phyloP scores from a whole-genome alignment of 306 rosid genomes.

The Prunus mira region DNA sequence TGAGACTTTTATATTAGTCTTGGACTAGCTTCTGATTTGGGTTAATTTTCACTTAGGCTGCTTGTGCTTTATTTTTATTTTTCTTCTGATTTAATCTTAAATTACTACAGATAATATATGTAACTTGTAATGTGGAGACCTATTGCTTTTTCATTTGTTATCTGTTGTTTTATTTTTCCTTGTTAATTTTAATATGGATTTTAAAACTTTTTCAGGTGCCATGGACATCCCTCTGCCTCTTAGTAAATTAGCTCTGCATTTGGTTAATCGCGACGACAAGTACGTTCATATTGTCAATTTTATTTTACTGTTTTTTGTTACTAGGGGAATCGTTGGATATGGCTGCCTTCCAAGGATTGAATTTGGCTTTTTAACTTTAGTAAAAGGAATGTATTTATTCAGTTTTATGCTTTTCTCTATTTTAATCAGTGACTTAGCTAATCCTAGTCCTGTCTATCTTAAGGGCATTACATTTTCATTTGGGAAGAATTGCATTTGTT shows the following conservation, averaged over 20 bases:
- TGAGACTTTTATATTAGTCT: no score
- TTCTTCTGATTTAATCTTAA: no score
- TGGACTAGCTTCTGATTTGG: no score
- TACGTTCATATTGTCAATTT: slow-evolving; percentile 22
- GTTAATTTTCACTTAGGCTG: no score
- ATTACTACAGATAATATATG: no score
- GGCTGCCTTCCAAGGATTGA: not conserved
- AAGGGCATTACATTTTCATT: not conserved
- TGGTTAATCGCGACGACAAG: slow-evolving; percentile 39
- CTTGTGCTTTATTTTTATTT: no score
- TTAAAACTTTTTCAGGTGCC: slow-evolving; percentile 15
- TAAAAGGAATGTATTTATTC: no score
- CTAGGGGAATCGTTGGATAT: not conserved
- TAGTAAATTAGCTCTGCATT: slow-evolving; percentile 46
- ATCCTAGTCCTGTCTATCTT: not conserved
- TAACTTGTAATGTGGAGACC: no score
- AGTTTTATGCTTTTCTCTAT: not conserved
- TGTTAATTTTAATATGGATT: not conserved
- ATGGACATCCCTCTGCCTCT: slow-evolving; percentile 56
- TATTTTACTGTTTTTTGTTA: not conserved
- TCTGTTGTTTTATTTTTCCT: no score
- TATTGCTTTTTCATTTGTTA: no score
- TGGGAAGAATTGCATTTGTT: not conserved
- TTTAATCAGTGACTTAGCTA: no score
- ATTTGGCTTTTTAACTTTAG: no score